Conservation (phyloP, 352 stramenopile species). For the Aphanomyces euteiches region DNA sequence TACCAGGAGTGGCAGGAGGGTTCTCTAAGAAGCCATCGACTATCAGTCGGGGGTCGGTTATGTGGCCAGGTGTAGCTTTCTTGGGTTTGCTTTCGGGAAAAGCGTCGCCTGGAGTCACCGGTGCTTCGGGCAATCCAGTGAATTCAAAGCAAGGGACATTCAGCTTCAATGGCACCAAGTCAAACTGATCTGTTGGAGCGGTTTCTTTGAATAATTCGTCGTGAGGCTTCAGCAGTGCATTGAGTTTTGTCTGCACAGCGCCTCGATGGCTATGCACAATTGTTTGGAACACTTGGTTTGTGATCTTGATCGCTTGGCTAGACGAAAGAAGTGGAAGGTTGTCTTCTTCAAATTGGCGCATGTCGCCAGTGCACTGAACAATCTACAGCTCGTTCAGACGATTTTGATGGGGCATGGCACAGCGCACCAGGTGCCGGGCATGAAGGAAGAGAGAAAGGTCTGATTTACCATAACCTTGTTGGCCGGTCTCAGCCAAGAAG, state of each 20-base stretch:
- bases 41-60: conserved; percentile 6
- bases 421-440: conserved; percentile 11
- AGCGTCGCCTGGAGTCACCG: background rate
- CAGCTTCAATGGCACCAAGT: too few species aligned
- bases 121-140: background rate
- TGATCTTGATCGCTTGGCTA: background rate
- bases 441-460: conserved; percentile 28
- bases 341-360: background rate
- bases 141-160: conserved; percentile 7
- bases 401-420: background rate
- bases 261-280: conserved; percentile 9
- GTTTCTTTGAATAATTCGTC: too few species aligned
- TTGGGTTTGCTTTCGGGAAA: conserved; percentile 15
- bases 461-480: conserved; percentile 15
- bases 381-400: conserved; percentile 10
- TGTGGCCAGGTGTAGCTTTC: background rate
- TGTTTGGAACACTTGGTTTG: conserved; percentile 8
- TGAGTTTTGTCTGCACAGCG: background rate
- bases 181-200: too few species aligned
- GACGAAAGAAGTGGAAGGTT: background rate
- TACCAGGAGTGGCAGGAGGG: background rate
- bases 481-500: conserved; percentile 15
- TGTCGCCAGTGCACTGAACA: conserved; percentile 17
- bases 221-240: background rate
- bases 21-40: background rate